Conservation (phyloP, 2,329 filamentous ascomycete genomes). For the Colletotrichum spinosum region DNA sequence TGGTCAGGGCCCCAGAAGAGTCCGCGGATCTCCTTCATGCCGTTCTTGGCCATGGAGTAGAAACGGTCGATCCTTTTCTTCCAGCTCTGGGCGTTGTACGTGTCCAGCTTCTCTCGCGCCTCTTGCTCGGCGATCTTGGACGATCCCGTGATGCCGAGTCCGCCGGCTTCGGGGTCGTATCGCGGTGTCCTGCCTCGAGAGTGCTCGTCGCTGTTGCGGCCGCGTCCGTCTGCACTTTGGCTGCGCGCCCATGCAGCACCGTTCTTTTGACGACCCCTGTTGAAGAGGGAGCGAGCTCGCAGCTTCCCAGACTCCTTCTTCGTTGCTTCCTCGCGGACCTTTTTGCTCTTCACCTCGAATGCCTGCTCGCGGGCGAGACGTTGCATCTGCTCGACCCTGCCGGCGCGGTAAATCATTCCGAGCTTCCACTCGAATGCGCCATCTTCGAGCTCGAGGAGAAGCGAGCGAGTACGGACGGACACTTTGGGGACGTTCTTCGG, state of each 20-base stretch:
- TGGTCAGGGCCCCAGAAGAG: constrained; percentile 87
- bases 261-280: constrained; percentile 45
- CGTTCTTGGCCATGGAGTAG: constrained; percentile 74
- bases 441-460: constrained; percentile 94
- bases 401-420: constrained; percentile 91
- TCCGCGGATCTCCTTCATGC: constrained; percentile 82
- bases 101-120: constrained; percentile 79
- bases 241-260: constrained; percentile 60
- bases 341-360: constrained; percentile 88
- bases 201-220: constrained; percentile 46
- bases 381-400: constrained; percentile 89
- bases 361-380: constrained; percentile 90
- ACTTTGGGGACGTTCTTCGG: constrained; percentile 90
- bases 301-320: constrained; percentile 64
- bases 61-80: constrained; percentile 88
- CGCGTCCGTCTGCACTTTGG: constrained; percentile 65
- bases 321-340: constrained; percentile 78
- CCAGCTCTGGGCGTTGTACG: constrained; percentile 91
- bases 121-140: constrained; percentile 81
- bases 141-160: constrained; percentile 74
- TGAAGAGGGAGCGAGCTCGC: constrained; percentile 66
- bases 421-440: constrained; percentile 98
- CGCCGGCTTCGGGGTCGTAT: constrained; percentile 85
- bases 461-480: constrained; percentile 81
- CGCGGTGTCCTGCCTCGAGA: constrained; percentile 61